These are phyloP conservation scores for Aspergillus sp. DNA, from an alignment of 2,329 filamentous ascomycete genomes.

Conservation along the genomic window DNA sequence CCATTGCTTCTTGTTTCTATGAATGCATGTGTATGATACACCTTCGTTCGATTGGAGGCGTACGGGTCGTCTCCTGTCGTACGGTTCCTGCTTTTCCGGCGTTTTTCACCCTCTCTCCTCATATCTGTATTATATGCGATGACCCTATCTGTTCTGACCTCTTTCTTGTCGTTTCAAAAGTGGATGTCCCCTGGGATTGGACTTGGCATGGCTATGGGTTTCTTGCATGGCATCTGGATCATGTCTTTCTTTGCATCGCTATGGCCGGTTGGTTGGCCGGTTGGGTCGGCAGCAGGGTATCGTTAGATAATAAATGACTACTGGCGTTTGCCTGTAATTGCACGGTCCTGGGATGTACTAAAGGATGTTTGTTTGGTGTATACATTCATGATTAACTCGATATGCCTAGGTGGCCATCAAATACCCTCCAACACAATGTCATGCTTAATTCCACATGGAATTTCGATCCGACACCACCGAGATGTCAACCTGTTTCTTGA, in stretches of 20 bases:
- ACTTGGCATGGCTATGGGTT: slow-evolving; percentile 12
- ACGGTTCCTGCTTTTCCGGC: slow-evolving; percentile 16
- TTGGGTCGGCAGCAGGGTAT: background rate
- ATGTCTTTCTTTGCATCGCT: slow-evolving; percentile 10
- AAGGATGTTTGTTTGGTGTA: too few species aligned
- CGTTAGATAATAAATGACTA: slow-evolving; percentile 14
- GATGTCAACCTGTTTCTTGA: slow-evolving; percentile 30
- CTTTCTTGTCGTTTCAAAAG: slow-evolving; percentile 16
- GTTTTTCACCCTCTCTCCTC: slow-evolving; percentile 33
- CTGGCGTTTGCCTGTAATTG: too few species aligned
- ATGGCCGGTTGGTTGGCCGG: slow-evolving; percentile 1
- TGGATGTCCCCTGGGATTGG: slow-evolving; percentile 6
- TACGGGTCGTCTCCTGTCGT: slow-evolving; percentile 24
- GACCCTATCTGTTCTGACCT: slow-evolving; percentile 14
- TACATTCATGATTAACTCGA: too few species aligned
- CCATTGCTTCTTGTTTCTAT: slow-evolving; percentile 24
- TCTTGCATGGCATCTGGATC: slow-evolving; percentile 12
- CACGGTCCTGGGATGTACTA: too few species aligned
- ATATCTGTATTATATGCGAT: slow-evolving; percentile 30
- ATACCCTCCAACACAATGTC: too few species aligned
- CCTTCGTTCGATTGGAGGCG: slow-evolving; percentile 28
- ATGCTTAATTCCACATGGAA: too few species aligned
- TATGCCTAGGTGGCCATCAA: too few species aligned
- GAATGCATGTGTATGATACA: slow-evolving; percentile 34
- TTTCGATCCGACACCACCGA: slow-evolving; percentile 8